Evolutionary conservation across 108 stramenopile species (phyloP).

Genomic region (Cyclotella baltica): DNA sequence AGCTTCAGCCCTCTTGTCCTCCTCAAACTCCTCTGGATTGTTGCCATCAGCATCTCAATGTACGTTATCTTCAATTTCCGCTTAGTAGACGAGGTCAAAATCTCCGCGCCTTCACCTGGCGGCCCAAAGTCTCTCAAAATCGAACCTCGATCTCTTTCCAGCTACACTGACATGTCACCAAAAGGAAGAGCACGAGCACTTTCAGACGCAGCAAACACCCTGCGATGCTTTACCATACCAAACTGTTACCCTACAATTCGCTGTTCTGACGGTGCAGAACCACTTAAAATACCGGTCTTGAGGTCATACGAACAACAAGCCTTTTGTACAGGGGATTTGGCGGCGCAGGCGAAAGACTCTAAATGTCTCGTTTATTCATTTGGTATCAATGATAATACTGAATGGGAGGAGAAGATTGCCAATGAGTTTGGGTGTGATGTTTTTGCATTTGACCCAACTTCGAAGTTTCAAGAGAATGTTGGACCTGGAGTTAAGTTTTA

Average conservation of each 20-base stretch:
- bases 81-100: background rate
- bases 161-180: background rate
- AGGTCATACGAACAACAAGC: conserved; percentile 25
- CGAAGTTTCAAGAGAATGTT: conserved; percentile 9
- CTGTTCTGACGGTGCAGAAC: conserved; percentile 12
- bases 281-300: conserved; percentile 1
- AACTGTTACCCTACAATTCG: conserved; percentile 26
- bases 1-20: background rate
- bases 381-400: conserved; percentile 16
- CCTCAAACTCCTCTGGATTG: background rate
- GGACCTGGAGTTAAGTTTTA: conserved; percentile 32
- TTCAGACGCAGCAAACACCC: conserved; percentile 17
- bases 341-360: background rate
- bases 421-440: conserved; percentile 35
- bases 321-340: conserved; percentile 27
- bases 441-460: conserved; percentile 39
- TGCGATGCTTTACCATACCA: conserved; percentile 30
- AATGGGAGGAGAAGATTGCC: conserved; percentile 31
- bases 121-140: background rate
- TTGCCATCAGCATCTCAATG: background rate
- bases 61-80: background rate
- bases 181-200: conserved; percentile 10
- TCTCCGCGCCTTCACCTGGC: too few relatives aligned
- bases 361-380: conserved; percentile 42
- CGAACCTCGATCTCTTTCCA: background rate